Conservation (phyloP, 116 monocot species). For the Trichopus zeylanicus region DNA sequence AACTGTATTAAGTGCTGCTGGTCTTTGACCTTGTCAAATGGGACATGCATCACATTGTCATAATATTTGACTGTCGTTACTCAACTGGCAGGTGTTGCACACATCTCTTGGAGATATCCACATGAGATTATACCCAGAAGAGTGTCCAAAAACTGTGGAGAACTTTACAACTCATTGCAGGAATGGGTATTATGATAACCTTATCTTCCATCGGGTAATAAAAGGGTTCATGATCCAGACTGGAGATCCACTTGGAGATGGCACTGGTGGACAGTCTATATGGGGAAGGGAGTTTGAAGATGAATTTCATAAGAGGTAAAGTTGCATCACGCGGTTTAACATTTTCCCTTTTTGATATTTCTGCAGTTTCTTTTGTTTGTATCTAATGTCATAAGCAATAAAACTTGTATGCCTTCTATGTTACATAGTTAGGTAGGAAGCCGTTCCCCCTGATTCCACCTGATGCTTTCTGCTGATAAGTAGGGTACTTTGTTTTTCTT, state of each 20-base stretch:
- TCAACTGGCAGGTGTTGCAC: slow-evolving; percentile 60
- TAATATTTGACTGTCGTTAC: background rate
- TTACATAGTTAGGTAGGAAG: too few species aligned
- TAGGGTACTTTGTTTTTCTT: background rate
- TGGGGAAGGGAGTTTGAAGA: slow-evolving; percentile 99
- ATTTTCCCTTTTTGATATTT: background rate
- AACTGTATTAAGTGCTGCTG: background rate
- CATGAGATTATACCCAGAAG: slow-evolving; percentile 84
- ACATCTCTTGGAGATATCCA: slow-evolving; percentile 92
- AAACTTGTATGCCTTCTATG: too few species aligned
- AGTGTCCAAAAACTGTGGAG: slow-evolving; percentile 98
- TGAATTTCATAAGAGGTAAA: slow-evolving; percentile 92
- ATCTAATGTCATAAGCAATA: too few species aligned
- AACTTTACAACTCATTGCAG: slow-evolving; percentile 95
- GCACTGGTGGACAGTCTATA: slow-evolving; percentile 97
- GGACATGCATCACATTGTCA: too few species aligned
- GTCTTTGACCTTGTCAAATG: too few species aligned
- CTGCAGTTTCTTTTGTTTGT: background rate
- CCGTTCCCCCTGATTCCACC: too few species aligned
- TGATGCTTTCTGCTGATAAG: too few species aligned
- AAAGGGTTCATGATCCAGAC: slow-evolving; percentile 98
- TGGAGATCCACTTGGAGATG: slow-evolving; percentile 96
- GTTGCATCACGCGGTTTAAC: background rate
- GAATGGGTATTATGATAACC: slow-evolving; percentile 98
- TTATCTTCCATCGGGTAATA: slow-evolving; percentile 95